Evolutionary conservation across 495 filamentous ascomycete species (phyloP).

Genomic region (Penicillium coffeae): DNA sequence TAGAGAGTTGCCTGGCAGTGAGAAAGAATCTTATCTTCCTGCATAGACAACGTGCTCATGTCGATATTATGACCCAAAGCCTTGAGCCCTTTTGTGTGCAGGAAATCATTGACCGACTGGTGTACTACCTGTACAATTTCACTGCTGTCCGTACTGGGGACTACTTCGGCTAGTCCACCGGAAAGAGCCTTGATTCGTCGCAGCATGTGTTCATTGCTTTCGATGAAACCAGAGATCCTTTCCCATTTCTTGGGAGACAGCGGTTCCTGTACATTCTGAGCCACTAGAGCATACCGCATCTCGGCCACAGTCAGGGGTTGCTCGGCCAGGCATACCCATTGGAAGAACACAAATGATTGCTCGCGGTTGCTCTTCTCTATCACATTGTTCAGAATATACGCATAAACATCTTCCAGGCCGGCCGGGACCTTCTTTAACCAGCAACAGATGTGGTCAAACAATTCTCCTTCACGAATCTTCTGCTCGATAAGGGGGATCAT

Average conservation of each 20-base stretch:
- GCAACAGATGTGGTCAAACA: conserved; percentile 1
- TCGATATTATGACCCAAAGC: conserved; percentile 13
- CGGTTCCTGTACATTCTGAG: neutral
- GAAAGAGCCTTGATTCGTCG: conserved; percentile 7
- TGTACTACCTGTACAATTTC: conserved; percentile 13
- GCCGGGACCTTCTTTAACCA: conserved; percentile 6
- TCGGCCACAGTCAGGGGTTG: conserved; percentile 14
- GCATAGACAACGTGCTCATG: neutral
- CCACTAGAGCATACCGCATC: conserved; percentile 13
- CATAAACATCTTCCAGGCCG: too few relatives aligned
- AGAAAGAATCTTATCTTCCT: neutral
- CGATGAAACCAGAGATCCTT: conserved; percentile 1
- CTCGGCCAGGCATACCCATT: conserved; percentile 15
- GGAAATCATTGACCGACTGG: too few relatives aligned
- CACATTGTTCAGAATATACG: conserved; percentile 9
- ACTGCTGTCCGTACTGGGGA: neutral
- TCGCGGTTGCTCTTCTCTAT: neutral
- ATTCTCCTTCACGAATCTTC: conserved; percentile 6
- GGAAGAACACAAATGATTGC: conserved; percentile 8
- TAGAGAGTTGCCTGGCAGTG: too few relatives aligned
- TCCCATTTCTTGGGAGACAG: neutral
- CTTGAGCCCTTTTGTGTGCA: conserved; percentile 7
- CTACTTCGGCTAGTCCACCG: conserved; percentile 13
- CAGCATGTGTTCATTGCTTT: conserved; percentile 9
- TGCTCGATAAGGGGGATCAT: conserved; percentile 6